These are phyloP conservation scores for Mortierella hygrophila DNA, from an alignment of 192 early-diverging fungal genomes.

Conservation along the genomic window DNA sequence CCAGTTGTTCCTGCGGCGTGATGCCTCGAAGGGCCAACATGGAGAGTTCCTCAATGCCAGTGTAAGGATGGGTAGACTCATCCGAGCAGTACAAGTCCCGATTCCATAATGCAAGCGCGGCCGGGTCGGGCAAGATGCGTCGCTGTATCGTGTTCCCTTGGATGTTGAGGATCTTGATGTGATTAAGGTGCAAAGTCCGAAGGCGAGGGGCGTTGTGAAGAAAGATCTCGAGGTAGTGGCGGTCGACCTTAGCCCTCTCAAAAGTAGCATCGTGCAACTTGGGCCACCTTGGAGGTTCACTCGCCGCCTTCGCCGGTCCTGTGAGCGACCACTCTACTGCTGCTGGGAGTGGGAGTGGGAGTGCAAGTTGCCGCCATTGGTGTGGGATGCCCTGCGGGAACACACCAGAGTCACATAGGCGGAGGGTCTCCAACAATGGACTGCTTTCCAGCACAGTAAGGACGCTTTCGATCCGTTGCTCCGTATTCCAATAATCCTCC, in stretches of 20 bases:
- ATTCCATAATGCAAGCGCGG: not conserved
- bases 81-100: not conserved
- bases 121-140: not conserved
- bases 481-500: not conserved
- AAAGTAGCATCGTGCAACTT: not conserved
- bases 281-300: not conserved
- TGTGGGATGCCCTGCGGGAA: not conserved
- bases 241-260: not conserved
- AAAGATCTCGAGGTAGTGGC: not conserved
- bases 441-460: not conserved
- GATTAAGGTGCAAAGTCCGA: not conserved
- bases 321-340: too few species aligned
- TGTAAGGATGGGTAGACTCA: not conserved
- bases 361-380: not conserved
- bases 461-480: not conserved
- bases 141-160: not conserved
- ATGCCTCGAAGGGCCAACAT: not conserved
- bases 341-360: not conserved
- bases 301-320: not conserved
- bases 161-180: not conserved
- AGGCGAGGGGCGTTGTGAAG: not conserved
- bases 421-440: not conserved
- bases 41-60: not conserved
- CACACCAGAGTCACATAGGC: not conserved
- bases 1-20: not conserved